A percentile compares a stretch with the other conserved stretches of the same genome.
These are phyloP conservation scores for Boletus pseudo-olivaceus DNA, from an alignment of 768 basidiomycete species.

Conservation along the genomic window DNA sequence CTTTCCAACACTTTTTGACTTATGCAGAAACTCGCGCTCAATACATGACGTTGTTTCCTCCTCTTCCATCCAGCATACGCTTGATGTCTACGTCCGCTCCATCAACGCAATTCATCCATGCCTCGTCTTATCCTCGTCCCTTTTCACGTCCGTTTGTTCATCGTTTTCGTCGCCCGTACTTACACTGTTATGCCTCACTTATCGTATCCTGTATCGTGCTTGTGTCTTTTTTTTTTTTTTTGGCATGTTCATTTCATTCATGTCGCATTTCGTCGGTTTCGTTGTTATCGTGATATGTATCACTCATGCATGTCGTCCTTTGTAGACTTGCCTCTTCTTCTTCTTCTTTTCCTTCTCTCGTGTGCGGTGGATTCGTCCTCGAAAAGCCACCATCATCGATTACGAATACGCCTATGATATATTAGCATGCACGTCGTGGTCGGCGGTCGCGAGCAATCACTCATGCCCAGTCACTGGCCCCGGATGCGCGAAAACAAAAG, in stretches of 20 bases:
- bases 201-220: neutral
- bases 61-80: constrained; percentile 1
- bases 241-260: neutral
- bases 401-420: too few species aligned
- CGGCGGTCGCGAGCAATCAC: too few species aligned
- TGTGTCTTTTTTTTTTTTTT: neutral
- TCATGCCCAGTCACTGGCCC: too few species aligned
- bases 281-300: neutral
- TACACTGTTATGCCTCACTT: constrained; percentile 1
- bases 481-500: neutral
- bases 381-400: neutral
- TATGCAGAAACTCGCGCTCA: constrained; percentile 9
- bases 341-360: too few species aligned
- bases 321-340: neutral
- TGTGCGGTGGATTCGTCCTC: neutral
- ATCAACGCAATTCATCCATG: neutral
- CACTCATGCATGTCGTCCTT: neutral
- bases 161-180: constrained; percentile 1
- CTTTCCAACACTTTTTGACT: constrained; percentile 14
- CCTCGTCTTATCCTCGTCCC: neutral
- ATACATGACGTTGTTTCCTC: neutral
- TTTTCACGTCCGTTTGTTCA: neutral
- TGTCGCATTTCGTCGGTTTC: neutral
- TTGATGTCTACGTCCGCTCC: neutral
- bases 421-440: too few species aligned